These are phyloP conservation scores for Penicillium goetzii DNA, from an alignment of 495 filamentous ascomycete genomes.

Conservation along the genomic window DNA sequence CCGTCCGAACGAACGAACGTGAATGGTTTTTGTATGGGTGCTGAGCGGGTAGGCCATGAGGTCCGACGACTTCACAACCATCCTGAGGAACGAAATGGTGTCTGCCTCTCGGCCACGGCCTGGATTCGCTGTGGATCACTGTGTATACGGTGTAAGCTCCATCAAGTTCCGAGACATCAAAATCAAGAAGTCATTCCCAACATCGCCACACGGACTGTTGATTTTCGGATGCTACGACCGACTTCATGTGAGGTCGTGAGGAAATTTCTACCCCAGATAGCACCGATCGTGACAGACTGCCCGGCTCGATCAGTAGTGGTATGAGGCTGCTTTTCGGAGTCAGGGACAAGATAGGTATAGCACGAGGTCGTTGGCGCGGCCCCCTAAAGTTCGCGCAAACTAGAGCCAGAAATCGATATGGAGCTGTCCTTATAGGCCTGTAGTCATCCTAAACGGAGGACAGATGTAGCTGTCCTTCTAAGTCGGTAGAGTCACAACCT, in stretches of 20 bases:
- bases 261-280: not conserved
- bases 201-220: not conserved
- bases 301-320: not conserved
- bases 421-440: not conserved
- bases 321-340: not conserved
- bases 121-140: not conserved
- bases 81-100: no score
- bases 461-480: no score
- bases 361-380: not conserved
- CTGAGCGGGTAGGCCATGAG: no score
- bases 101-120: no score
- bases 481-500: no score
- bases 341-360: not conserved
- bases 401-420: not conserved
- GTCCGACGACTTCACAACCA: no score
- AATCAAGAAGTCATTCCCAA: not conserved
- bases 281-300: not conserved
- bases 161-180: not conserved
- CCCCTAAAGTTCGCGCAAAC: not conserved
- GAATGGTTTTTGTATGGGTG: no score
- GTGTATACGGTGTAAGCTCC: not conserved
- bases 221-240: not conserved
- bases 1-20: no score
- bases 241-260: not conserved
- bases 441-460: not conserved